These are phyloP conservation scores for Crucihimalaya himalaica DNA, from an alignment of 345 rosid genomes.

Conservation along the genomic window DNA sequence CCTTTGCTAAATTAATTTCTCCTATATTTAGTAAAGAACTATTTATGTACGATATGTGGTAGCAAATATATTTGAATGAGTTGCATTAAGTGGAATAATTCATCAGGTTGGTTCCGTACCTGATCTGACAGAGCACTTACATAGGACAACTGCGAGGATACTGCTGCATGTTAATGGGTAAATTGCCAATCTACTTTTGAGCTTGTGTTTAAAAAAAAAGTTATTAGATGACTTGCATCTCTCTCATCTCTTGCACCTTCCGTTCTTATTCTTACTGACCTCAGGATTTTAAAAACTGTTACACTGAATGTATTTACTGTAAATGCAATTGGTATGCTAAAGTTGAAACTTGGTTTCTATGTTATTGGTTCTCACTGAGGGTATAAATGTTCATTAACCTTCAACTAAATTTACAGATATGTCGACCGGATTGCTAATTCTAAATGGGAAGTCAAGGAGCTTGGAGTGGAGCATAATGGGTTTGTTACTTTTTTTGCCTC, in stretches of 20 bases:
- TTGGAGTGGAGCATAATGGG: conserved; percentile 99
- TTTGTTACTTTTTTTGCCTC: conserved; percentile 40
- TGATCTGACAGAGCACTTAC: conserved; percentile 74
- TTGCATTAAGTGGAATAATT: conserved; percentile 36
- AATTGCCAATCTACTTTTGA: conserved; percentile 29
- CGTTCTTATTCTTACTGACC: conserved; percentile 14
- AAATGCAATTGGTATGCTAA: background rate
- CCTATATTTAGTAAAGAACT: conserved; percentile 1
- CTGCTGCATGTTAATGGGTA: conserved; percentile 96
- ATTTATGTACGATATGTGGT: conserved; percentile 16
- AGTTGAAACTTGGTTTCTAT: conserved; percentile 2
- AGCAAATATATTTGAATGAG: conserved; percentile 23
- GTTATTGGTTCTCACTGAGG: conserved; percentile 2
- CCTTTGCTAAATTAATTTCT: background rate
- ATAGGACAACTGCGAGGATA: conserved; percentile 83
- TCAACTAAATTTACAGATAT: conserved; percentile 58
- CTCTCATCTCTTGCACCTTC: background rate
- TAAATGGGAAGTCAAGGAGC: conserved; percentile 97
- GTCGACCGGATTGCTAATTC: conserved; percentile 89
- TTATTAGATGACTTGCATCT: conserved; percentile 15
- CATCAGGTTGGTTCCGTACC: conserved; percentile 89
- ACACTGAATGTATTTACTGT: conserved; percentile 2
- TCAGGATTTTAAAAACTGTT: background rate
- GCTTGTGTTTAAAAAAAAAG: background rate
- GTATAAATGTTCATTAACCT: conserved; percentile 11